These are phyloP conservation scores for Emergomyces pasteurianus DNA, from an alignment of 2,329 filamentous ascomycete genomes.

Conservation along the genomic window DNA sequence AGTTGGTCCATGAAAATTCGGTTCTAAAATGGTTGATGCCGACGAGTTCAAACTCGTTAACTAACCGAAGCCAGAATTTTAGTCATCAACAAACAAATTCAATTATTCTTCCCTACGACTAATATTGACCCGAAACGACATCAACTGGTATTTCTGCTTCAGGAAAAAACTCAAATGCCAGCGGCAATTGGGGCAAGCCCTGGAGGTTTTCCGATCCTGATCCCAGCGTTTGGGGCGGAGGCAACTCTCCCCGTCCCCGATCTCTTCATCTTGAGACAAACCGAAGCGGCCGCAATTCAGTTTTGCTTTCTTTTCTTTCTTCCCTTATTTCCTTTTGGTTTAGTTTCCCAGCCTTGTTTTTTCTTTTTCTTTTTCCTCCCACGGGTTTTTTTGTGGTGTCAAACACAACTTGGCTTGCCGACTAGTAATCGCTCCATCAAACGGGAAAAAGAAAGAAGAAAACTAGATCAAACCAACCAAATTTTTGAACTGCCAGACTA, in stretches of 20 bases:
- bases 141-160: neutral
- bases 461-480: neutral
- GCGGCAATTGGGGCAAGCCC: neutral
- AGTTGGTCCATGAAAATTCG: neutral
- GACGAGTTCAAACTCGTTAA: neutral
- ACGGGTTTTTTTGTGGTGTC: neutral
- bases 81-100: no score
- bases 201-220: neutral
- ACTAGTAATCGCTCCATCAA: neutral
- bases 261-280: neutral
- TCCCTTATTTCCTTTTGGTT: neutral
- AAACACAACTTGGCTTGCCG: neutral
- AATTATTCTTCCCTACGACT: no score
- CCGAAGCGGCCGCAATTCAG: neutral
- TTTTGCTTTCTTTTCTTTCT: neutral
- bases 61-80: neutral
- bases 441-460: neutral
- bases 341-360: no score
- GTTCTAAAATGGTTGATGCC: neutral
- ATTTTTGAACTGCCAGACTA: neutral
- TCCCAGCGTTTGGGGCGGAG: constrained; percentile 2
- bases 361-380: neutral
- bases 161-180: neutral
- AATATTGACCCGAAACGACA: neutral
- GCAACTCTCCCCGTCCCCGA: neutral